Conservation (phyloP, 2,329 filamentous ascomycete genomes). For the Arthroderma sp. region DNA sequence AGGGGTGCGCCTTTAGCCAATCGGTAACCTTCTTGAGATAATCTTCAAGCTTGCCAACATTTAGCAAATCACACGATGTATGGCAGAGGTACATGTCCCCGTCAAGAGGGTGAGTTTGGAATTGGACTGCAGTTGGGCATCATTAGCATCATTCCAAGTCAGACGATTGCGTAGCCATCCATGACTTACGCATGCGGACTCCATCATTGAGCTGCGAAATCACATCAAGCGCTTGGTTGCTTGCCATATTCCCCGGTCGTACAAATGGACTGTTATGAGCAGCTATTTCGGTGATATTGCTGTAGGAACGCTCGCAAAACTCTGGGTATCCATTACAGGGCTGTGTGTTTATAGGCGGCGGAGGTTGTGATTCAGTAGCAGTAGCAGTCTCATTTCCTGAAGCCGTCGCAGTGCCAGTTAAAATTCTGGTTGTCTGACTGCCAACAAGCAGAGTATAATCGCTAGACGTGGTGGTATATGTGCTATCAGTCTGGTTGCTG, state of each 20-base stretch:
- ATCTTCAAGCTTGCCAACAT: conserved; percentile 62
- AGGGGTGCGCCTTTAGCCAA: conserved; percentile 67
- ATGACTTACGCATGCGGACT: conserved; percentile 39
- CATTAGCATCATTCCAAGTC: neutral
- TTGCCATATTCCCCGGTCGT: conserved; percentile 53
- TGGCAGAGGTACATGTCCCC: conserved; percentile 66
- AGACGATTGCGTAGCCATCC: neutral
- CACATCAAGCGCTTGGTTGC: conserved; percentile 61
- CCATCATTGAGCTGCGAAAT: conserved; percentile 65
- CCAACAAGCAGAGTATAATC: conserved; percentile 29
- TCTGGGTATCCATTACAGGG: conserved; percentile 70
- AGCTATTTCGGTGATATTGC: conserved; percentile 66
- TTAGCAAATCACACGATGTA: conserved; percentile 66
- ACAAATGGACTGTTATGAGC: conserved; percentile 76
- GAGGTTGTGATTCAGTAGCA: conserved; percentile 32
- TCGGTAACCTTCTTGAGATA: conserved; percentile 56
- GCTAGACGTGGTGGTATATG: conserved; percentile 22
- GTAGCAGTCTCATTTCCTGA: conserved; percentile 37
- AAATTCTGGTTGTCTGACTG: conserved; percentile 15
- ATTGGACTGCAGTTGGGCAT: conserved; percentile 37
- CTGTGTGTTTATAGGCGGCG: conserved; percentile 53
- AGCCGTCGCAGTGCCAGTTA: conserved; percentile 20
- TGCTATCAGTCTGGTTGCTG: conserved; percentile 12
- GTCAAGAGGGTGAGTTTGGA: conserved; percentile 45
- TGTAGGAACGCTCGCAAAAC: conserved; percentile 62